Evolutionary conservation across 139 green algal genomes (phyloP).

Genomic region (Chlorella sp.): DNA sequence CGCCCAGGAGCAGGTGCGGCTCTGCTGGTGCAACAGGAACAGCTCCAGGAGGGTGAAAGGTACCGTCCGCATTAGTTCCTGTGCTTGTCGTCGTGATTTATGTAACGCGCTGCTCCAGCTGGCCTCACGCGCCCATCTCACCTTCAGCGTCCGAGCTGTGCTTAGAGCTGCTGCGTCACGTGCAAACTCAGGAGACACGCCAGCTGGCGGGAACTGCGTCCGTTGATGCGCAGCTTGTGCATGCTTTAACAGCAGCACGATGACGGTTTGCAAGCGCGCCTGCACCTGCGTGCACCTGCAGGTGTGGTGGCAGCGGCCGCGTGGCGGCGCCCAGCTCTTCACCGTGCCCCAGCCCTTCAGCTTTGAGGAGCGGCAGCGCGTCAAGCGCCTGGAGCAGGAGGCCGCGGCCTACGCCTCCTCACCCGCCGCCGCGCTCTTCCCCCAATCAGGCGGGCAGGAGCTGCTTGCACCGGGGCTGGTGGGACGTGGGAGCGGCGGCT

Average conservation of each 20-base stretch:
- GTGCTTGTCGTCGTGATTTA: too few species aligned
- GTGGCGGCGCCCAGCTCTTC: not conserved
- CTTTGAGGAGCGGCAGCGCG: slow-evolving; percentile 13
- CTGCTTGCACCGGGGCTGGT: too few species aligned
- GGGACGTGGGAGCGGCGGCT: too few species aligned
- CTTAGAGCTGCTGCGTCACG: not conserved
- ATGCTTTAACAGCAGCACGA: not conserved
- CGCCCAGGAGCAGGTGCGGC: too few species aligned
- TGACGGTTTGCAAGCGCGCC: not conserved
- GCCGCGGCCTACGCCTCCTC: not conserved
- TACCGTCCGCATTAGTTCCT: too few species aligned
- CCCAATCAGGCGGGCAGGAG: too few species aligned
- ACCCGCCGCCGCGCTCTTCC: too few species aligned
- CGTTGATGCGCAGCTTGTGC: not conserved
- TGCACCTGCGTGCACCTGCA: not conserved
- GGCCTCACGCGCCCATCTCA: too few species aligned
- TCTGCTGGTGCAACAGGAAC: too few species aligned
- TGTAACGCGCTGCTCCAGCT: too few species aligned
- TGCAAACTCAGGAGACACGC: not conserved
- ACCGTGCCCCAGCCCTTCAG: slow-evolving; percentile 28
- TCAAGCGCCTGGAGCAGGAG: not conserved
- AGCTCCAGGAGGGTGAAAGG: too few species aligned
- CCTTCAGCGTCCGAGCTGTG: not conserved
- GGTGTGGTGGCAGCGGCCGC: slow-evolving; percentile 12
- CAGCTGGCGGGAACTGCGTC: not conserved